Conservation (phyloP, 2,329 filamentous ascomycete species). For the Venturiaceae sp. region DNA sequence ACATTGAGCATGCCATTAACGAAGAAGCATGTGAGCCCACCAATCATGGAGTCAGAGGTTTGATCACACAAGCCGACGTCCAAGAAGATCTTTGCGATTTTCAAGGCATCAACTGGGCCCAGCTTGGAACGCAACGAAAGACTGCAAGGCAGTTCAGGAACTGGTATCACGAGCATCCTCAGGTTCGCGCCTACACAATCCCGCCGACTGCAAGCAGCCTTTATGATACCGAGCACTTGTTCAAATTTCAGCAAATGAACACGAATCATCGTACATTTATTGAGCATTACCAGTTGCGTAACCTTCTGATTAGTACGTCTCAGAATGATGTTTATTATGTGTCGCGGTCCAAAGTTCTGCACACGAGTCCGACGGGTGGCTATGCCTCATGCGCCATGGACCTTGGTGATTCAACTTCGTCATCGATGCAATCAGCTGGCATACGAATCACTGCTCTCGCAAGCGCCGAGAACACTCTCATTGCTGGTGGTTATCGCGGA, state of each 20-base stretch:
- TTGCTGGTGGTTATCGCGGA: constrained; percentile 47
- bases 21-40: background rate
- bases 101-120: constrained; percentile 28
- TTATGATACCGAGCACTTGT: constrained; percentile 33
- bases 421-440: constrained; percentile 27
- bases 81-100: constrained; percentile 20
- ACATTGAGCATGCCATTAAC: background rate
- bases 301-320: constrained; percentile 44
- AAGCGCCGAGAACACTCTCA: constrained; percentile 33
- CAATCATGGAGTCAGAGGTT: background rate
- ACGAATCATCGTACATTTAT: constrained; percentile 35
- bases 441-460: constrained; percentile 44
- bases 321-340: constrained; percentile 48
- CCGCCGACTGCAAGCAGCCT: constrained; percentile 12
- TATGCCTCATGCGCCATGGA: constrained; percentile 37
- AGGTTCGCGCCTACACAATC: constrained; percentile 12
- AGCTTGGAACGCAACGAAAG: constrained; percentile 19
- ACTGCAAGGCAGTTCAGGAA: constrained; percentile 15
- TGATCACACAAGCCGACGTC: background rate
- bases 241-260: constrained; percentile 38
- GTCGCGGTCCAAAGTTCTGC: constrained; percentile 35
- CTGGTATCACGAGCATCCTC: constrained; percentile 13
- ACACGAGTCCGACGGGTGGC: constrained; percentile 37
- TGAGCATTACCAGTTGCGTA: constrained; percentile 50
- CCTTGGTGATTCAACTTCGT: constrained; percentile 17